Base-by-base conservation (phyloP, 1,284 basidiomycete species). In the Fomitopsis pinicola region DNA sequence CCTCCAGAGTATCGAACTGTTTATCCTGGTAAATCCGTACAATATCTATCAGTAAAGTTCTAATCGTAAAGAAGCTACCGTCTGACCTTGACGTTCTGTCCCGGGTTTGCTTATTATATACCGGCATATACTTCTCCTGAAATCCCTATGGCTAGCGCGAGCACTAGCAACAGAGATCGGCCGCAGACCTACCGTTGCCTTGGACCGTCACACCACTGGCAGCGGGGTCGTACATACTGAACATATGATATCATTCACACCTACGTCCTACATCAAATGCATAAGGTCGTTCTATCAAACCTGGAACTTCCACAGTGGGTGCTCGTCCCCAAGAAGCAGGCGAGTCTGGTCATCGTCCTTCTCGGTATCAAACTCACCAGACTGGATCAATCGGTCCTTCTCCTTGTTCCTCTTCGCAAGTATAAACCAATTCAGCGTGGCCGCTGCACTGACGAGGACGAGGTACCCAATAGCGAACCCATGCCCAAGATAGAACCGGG, bases 241-340 rank as follows among this genome's bases (percentile, higher is more conserved):
- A 46, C 7, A 22, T 22, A 22, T 22, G 22, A 22, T 22, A 22
- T n/a, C 19, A 42, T 19, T 9, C 4, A 40, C 17, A 17, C 8
- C 17, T 26, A 8, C 6, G 22, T 40, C 12, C 54, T 15, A 8
- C 26, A 36, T 8, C 36, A 30, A 17, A 36, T 28, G 26, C 35
- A n/a, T 15, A 4, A 4, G 17, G 5, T 55, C 26, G 8, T 10
- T 8, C 9, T 28, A 33, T 46, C 44, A 54, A n/a, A 54, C 35
- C 42, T 62, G 61, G 46, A 62, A 62, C 46, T 56, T 62, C 61
- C 61, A 62, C 30, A 55, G 26, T 2, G 61, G 61, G 26, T 62
- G 61, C 19, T 56, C 61, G 26, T 62, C 61, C 12, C 61, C 61
- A 40, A 62, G 22, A 5, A 40, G 45, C 46, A 62, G 35, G 12